phyloP scores from a whole-genome alignment of 345 rosid species.

The Jatropha curcas region DNA sequence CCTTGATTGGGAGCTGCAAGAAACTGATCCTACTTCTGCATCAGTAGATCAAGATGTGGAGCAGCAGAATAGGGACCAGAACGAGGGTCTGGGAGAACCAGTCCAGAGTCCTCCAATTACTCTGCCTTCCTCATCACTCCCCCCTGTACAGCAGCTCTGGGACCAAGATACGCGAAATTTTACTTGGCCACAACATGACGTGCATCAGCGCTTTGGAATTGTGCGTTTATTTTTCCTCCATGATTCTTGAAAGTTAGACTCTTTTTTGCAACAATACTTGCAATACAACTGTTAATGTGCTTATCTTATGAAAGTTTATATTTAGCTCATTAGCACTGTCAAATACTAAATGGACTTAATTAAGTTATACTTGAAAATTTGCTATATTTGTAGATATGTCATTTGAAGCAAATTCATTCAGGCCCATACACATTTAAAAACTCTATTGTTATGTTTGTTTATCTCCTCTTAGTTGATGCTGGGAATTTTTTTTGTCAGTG shows the following conservation, averaged over 20 bases:
- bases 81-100: constrained; percentile 45
- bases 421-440: too few species aligned
- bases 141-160: constrained; percentile 63
- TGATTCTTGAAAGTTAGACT: constrained; percentile 11
- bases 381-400: not conserved
- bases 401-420: not conserved
- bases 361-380: not conserved
- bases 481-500: not conserved
- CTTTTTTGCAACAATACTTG: not conserved
- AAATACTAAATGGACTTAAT: too few species aligned
- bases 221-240: constrained; percentile 41
- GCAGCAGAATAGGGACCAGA: constrained; percentile 52
- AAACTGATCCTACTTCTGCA: constrained; percentile 45
- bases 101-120: constrained; percentile 46
- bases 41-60: constrained; percentile 52
- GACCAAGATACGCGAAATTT: constrained; percentile 52
- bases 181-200: constrained; percentile 61
- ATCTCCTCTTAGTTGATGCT: not conserved
- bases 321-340: not conserved
- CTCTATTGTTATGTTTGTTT: not conserved
- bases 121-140: constrained; percentile 47
- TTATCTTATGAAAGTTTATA: not conserved
- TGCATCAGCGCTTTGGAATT: constrained; percentile 72
- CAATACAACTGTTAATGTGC: not conserved
- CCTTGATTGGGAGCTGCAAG: constrained; percentile 69